phyloP scores from a whole-genome alignment of 129 eudicot genomes.

The Ambrosia artemisiifolia region DNA sequence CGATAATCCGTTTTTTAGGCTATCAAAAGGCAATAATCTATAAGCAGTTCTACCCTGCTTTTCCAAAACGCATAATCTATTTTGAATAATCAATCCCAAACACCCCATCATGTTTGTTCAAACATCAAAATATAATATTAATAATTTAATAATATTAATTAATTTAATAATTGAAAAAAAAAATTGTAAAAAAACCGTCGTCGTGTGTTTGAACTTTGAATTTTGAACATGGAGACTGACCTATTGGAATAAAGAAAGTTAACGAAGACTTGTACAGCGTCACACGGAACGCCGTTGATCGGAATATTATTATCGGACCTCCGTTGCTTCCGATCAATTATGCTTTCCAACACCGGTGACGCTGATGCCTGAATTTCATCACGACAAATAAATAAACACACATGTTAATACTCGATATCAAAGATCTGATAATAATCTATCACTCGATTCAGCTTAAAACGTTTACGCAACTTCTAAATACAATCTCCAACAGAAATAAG shows the following conservation, averaged over 20 bases:
- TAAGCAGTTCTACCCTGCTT: too few species aligned
- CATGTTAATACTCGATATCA: not conserved
- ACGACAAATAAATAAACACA: not conserved
- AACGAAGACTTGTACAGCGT: constrained; percentile 72
- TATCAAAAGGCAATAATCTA: too few species aligned
- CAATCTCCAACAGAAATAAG: too few species aligned
- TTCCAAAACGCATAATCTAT: too few species aligned
- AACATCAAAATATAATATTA: too few species aligned
- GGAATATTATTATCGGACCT: constrained; percentile 49
- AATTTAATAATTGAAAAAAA: not conserved
- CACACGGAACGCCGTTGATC: constrained; percentile 84
- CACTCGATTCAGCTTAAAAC: not conserved
- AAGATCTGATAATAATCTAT: not conserved
- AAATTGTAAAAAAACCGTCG: not conserved
- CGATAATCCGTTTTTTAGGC: too few species aligned
- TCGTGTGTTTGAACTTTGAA: not conserved
- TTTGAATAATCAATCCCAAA: too few species aligned
- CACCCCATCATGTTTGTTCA: too few species aligned
- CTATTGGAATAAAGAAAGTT: constrained; percentile 50
- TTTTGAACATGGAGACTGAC: constrained; percentile 30
- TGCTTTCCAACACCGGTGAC: constrained; percentile 75
- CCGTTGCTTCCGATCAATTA: constrained; percentile 45
- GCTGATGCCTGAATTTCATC: constrained; percentile 50
- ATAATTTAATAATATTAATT: not conserved
- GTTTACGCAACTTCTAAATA: not conserved